These are phyloP conservation scores for Cryptococcus neoformans DNA, from an alignment of 1,284 basidiomycete species.

Conservation along the genomic window DNA sequence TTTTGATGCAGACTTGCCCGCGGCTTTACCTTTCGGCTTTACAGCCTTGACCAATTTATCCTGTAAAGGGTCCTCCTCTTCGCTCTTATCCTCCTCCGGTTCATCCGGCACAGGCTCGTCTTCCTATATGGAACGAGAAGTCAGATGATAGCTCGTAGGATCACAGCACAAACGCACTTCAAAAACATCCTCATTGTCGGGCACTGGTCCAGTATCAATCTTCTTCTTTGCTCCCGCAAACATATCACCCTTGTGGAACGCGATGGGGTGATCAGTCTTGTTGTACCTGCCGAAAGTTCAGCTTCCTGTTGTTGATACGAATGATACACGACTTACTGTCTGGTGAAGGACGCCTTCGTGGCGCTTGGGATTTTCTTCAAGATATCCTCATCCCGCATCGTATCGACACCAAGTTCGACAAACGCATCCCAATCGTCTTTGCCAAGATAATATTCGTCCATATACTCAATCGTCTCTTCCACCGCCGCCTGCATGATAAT, in stretches of 20 bases:
- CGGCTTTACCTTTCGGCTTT: conserved; percentile 40
- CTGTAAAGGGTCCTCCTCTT: conserved; percentile 51
- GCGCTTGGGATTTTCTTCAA: conserved; percentile 79
- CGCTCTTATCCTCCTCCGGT: conserved; percentile 48
- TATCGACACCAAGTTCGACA: conserved; percentile 85
- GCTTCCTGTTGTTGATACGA: neutral
- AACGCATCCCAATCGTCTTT: conserved; percentile 96
- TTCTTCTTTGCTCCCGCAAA: conserved; percentile 73
- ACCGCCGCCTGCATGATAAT: conserved; percentile 61
- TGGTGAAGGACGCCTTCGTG: conserved; percentile 81
- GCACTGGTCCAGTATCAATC: conserved; percentile 59
- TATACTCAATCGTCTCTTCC: conserved; percentile 73
- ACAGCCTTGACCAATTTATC: conserved; percentile 59
- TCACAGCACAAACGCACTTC: conserved; percentile 56
- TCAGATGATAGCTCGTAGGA: conserved; percentile 5
- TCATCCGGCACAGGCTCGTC: conserved; percentile 46
- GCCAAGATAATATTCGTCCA: conserved; percentile 93
- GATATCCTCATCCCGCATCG: conserved; percentile 67
- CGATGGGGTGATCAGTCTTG: conserved; percentile 76
- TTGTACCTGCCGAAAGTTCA: conserved; percentile 64
- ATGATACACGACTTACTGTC: conserved; percentile 60
- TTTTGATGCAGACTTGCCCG: conserved; percentile 12
- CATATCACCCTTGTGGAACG: conserved; percentile 81
- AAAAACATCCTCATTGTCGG: conserved; percentile 86
- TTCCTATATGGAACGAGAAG: conserved; percentile 10